Percentiles rank a stretch among this genome's conserved stretches.
Conservation (phyloP, 495 filamentous ascomycete species). For the Aspergillus leporis region DNA sequence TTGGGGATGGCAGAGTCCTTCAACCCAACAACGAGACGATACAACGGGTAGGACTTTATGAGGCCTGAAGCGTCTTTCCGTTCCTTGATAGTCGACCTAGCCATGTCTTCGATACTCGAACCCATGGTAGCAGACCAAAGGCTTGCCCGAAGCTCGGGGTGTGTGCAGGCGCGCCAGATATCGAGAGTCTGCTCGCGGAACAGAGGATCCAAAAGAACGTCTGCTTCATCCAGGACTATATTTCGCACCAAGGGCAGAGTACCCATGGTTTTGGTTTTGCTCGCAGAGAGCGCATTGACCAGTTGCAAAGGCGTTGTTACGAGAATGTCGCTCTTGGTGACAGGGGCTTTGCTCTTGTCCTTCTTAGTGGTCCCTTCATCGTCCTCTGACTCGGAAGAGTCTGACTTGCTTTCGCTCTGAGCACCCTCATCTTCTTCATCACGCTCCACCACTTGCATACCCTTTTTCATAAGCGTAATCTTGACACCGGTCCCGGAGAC, state of each 20-base stretch:
- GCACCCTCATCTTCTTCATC: slow-evolving; percentile 31
- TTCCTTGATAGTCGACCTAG: slow-evolving; percentile 59
- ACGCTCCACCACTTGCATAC: slow-evolving; percentile 64
- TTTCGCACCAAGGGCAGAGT: slow-evolving; percentile 63
- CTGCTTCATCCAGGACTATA: slow-evolving; percentile 89
- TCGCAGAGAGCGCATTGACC: slow-evolving; percentile 67
- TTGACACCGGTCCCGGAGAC: slow-evolving; percentile 74
- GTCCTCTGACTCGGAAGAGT: slow-evolving; percentile 39
- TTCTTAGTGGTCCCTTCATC: slow-evolving; percentile 40
- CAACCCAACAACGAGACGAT: slow-evolving; percentile 88
- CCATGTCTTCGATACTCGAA: slow-evolving; percentile 82
- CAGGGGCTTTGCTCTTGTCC: slow-evolving; percentile 34
- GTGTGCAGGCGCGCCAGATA: slow-evolving; percentile 78
- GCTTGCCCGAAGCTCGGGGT: slow-evolving; percentile 65
- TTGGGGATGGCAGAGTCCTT: slow-evolving; percentile 95
- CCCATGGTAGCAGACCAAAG: slow-evolving; percentile 98
- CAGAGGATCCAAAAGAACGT: slow-evolving; percentile 87
- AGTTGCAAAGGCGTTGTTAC: slow-evolving; percentile 85
- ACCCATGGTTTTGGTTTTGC: slow-evolving; percentile 40
- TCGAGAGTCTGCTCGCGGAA: slow-evolving; percentile 87
- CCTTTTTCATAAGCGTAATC: slow-evolving; percentile 81
- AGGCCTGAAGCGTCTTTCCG: slow-evolving; percentile 35
- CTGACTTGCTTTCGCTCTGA: slow-evolving; percentile 44
- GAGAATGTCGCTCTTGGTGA: slow-evolving; percentile 77
- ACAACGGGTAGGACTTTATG: slow-evolving; percentile 47